These are phyloP conservation scores for Serpula lacrymans DNA, from an alignment of 768 basidiomycete genomes.

Conservation along the genomic window DNA sequence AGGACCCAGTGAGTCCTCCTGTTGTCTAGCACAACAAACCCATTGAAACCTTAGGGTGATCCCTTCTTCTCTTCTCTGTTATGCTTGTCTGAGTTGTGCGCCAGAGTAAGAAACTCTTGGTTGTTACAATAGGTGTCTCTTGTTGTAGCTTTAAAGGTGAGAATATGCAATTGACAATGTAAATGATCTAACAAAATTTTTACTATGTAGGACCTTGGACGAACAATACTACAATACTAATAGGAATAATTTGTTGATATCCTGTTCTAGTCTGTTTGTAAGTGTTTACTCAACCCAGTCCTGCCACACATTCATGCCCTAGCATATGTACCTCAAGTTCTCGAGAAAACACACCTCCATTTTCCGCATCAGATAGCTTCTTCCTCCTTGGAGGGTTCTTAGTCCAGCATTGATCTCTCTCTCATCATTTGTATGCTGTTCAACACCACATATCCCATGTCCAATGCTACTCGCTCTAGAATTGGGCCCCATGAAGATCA, in stretches of 20 bases:
- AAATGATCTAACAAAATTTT: constrained; percentile 41
- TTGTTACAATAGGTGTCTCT: too few species aligned
- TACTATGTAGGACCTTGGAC: too few species aligned
- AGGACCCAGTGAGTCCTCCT: too few species aligned
- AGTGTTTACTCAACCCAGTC: constrained; percentile 59
- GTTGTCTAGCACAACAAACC: too few species aligned
- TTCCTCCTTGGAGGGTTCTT: constrained; percentile 62
- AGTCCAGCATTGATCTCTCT: constrained; percentile 73
- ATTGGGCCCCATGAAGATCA: constrained; percentile 52
- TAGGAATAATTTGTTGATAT: constrained; percentile 11
- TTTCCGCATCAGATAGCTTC: constrained; percentile 69
- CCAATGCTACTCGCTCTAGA: constrained; percentile 39
- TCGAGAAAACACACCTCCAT: constrained; percentile 66
- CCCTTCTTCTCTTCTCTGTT: too few species aligned
- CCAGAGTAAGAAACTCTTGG: too few species aligned
- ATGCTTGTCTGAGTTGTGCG: too few species aligned
- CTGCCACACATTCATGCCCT: constrained; percentile 54
- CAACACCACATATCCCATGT: constrained; percentile 49
- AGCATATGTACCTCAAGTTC: constrained; percentile 69
- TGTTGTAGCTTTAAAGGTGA: constrained; percentile 65
- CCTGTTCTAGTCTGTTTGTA: constrained; percentile 36
- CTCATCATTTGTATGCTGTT: constrained; percentile 56
- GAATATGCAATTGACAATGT: constrained; percentile 41
- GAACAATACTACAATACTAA: too few species aligned
- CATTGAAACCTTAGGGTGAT: too few species aligned